Evolutionary conservation across 2,329 filamentous ascomycete species (phyloP).

Genomic region (Aschersonia sp.): DNA sequence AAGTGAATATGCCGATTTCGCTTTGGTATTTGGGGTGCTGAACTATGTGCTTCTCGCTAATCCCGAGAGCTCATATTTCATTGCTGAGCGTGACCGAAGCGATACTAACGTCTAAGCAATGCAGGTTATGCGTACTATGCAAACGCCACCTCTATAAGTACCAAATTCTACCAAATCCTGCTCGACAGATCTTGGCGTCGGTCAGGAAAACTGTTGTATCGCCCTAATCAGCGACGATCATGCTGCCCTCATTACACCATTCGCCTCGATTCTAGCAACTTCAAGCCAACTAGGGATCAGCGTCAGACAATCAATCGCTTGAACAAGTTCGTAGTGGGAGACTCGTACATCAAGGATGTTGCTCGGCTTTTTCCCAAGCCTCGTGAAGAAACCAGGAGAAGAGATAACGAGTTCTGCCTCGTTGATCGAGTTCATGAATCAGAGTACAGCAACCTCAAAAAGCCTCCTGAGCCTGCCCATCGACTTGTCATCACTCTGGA

Average conservation of each 20-base stretch:
- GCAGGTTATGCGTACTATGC: constrained; percentile 64
- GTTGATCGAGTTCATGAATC: constrained; percentile 53
- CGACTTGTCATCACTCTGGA: constrained; percentile 57
- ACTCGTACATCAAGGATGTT: constrained; percentile 49
- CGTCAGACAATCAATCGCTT: constrained; percentile 65
- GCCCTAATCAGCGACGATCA: constrained; percentile 61
- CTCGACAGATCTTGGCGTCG: constrained; percentile 68
- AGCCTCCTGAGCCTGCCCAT: constrained; percentile 51
- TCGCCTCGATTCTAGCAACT: constrained; percentile 50
- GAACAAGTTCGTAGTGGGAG: constrained; percentile 56
- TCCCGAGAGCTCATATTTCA: neutral
- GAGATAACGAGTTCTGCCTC: constrained; percentile 55
- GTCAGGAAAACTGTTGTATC: constrained; percentile 58
- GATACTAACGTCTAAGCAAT: constrained; percentile 11
- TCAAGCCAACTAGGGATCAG: constrained; percentile 57
- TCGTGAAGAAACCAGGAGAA: constrained; percentile 48
- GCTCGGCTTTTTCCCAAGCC: constrained; percentile 51
- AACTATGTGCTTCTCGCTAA: no score
- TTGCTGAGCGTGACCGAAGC: constrained; percentile 6
- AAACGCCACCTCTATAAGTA: constrained; percentile 42
- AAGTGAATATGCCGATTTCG: constrained; percentile 16
- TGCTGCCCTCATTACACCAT: constrained; percentile 92
- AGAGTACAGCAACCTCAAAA: constrained; percentile 40
- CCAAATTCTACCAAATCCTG: constrained; percentile 55
- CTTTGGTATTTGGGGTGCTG: no score